Conservation (phyloP, 2,329 filamentous ascomycete genomes). For the Septoria petroselini region DNA sequence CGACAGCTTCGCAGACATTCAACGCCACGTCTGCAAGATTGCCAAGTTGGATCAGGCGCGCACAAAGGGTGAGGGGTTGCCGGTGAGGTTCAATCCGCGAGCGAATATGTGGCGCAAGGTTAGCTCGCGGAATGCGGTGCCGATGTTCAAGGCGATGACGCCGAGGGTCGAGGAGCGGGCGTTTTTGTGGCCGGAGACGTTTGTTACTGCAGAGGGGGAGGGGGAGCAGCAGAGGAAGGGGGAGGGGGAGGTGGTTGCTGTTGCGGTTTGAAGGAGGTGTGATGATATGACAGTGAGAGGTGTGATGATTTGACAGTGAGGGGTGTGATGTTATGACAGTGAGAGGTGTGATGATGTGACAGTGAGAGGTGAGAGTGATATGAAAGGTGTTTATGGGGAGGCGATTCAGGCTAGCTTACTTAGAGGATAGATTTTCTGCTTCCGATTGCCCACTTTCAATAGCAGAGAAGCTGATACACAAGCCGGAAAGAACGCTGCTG, state of each 20-base stretch:
- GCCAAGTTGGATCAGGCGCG: constrained; percentile 58
- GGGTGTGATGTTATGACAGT: too few relatives aligned
- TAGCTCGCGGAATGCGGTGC: constrained; percentile 56
- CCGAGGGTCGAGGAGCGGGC: constrained; percentile 59
- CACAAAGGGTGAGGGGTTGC: constrained; percentile 59
- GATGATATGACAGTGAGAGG: too few relatives aligned
- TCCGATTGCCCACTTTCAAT: too few relatives aligned
- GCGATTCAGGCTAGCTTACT: too few relatives aligned
- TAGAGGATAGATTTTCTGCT: too few relatives aligned
- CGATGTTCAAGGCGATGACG: constrained; percentile 50
- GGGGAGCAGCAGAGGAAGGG: constrained; percentile 2
- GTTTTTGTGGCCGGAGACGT: constrained; percentile 61
- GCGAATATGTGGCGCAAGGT: constrained; percentile 66
- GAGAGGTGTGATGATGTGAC: too few relatives aligned
- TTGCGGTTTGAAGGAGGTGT: background rate
- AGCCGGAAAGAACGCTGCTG: too few relatives aligned
- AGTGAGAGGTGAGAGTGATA: too few relatives aligned
- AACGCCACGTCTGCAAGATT: constrained; percentile 58
- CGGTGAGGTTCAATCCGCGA: constrained; percentile 62
- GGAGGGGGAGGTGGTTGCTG: background rate
- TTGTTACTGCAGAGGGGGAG: constrained; percentile 29
- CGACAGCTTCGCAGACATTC: constrained; percentile 65
- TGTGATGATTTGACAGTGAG: too few relatives aligned
- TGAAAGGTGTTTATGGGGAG: too few relatives aligned
- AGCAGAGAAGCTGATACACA: too few relatives aligned